Percentiles rank a stretch among this genome's conserved stretches.
Evolutionary conservation across 768 basidiomycete species (phyloP).

Genomic region (Leccinum incarnatum): DNA sequence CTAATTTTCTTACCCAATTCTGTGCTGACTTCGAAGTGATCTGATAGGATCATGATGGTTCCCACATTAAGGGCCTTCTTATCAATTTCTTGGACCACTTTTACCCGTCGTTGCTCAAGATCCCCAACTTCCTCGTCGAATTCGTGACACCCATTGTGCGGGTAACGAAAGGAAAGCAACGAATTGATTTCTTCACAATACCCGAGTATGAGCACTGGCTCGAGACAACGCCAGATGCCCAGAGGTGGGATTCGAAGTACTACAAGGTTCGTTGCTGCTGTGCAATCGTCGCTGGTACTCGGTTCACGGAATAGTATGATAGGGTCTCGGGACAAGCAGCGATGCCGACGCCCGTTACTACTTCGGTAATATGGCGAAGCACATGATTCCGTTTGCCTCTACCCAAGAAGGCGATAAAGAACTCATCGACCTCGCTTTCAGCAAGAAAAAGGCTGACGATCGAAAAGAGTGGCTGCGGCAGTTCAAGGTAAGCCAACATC

Average conservation of each 20-base stretch:
- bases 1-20: neutral
- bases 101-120: conserved; percentile 88
- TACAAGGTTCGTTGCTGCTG: conserved; percentile 74
- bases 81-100: conserved; percentile 98
- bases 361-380: conserved; percentile 88
- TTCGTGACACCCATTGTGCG: conserved; percentile 98
- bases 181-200: conserved; percentile 91
- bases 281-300: neutral
- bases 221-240: conserved; percentile 67
- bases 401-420: conserved; percentile 80
- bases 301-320: conserved; percentile 2
- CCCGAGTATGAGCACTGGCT: conserved; percentile 96
- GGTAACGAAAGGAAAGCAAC: conserved; percentile 78
- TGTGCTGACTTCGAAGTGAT: neutral
- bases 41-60: conserved; percentile 96
- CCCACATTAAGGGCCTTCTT: conserved; percentile 99
- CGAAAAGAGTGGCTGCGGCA: conserved; percentile 97
- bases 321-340: conserved; percentile 96
- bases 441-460: conserved; percentile 98
- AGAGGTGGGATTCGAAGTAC: conserved; percentile 92
- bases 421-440: conserved; percentile 96
- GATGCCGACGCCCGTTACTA: conserved; percentile 90
- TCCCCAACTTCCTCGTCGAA: conserved; percentile 92
- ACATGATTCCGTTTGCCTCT: conserved; percentile 89
- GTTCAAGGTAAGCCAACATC: conserved; percentile 59